Base-by-base conservation (phyloP, 148 eudicot species). In the Arbutus unedo region DNA sequence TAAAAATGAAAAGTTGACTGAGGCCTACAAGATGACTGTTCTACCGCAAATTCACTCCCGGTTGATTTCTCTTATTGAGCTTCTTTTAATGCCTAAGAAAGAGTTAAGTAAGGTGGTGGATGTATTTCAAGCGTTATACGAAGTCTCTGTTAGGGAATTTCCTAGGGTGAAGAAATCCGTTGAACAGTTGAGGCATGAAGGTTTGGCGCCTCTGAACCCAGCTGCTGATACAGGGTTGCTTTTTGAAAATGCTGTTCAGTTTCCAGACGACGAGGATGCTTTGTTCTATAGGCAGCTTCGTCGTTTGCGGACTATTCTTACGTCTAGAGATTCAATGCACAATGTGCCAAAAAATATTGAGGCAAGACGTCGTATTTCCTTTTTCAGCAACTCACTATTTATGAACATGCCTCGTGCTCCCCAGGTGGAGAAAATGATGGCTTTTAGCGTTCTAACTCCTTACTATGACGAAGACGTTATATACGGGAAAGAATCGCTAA, bases 331-430 rank as follows among this genome's bases (percentile, higher is more conserved):
- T 80, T 88, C 97, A 18, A 92, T 92, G 98, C 93, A 91, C 78
- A 89, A 93, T 82, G 95, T 94, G 76, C 98, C 98, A 19, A 76
- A 68, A 75, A 96, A 91, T 86, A 18, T 62, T 38, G 98, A 96
- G 85, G 98, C 98, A 19, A 86, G 98, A 67, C 84, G 94, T 78
- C 91, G 98, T 4, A 85, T 96, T 75, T 93, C 98, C 41, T 96
- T 96, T 76, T 96, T 96, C 67, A 94, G 98, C 84, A 96, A 96
- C 83, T 96, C 98, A 44, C 82, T 96, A 50, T 96, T 96, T 82
- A 96, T 96, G 98, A 94, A 93, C 89, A 96, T 96, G 84, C 98
- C 98, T 6, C 98, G 92, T 76, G 98, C 98, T 62, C 98, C 98
- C 15, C 90, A 80, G 84, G 98, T 96, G 53, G 98, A 96, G 84